Percentiles rank a stretch among this genome's conserved stretches.
Conservation (phyloP, 2,329 filamentous ascomycete genomes). For the Ilyonectria mors-panacis region DNA sequence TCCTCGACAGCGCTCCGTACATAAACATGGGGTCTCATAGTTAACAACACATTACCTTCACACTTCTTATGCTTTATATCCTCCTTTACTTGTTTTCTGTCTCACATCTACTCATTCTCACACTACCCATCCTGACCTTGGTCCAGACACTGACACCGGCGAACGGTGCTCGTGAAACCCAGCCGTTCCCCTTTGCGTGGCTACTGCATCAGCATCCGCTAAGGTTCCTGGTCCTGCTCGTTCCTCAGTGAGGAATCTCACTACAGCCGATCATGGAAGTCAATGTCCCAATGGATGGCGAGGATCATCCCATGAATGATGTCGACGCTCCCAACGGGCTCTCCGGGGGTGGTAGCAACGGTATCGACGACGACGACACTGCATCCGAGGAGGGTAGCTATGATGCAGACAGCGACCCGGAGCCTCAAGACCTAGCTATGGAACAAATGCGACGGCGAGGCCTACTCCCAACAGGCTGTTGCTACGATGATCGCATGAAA, state of each 20-base stretch:
- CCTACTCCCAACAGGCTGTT: slow-evolving; percentile 80
- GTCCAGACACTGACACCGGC: not conserved
- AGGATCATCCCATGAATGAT: slow-evolving; percentile 62
- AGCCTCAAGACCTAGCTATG: slow-evolving; percentile 55
- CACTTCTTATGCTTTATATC: not conserved
- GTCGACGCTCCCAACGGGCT: slow-evolving; percentile 51
- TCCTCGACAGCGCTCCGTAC: not conserved
- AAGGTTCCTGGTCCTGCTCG: not conserved
- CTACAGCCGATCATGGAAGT: slow-evolving; percentile 19
- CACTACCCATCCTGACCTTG: slow-evolving; percentile 1
- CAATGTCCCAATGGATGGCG: slow-evolving; percentile 57
- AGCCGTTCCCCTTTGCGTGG: not conserved
- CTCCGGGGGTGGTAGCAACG: slow-evolving; percentile 34
- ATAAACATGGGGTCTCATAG: not conserved
- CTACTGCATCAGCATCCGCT: not conserved
- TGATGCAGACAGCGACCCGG: slow-evolving; percentile 54
- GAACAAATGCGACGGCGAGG: slow-evolving; percentile 60
- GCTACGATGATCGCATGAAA: slow-evolving; percentile 96
- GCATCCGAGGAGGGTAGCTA: slow-evolving; percentile 54
- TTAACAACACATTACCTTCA: not conserved
- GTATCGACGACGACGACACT: slow-evolving; percentile 52
- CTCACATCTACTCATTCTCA: not conserved
- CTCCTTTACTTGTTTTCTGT: not conserved
- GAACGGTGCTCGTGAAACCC: not conserved
- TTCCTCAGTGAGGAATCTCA: not conserved